Base-by-base conservation (phyloP, 2,329 filamentous ascomycete genomes). In the Colletotrichum sp. region DNA sequence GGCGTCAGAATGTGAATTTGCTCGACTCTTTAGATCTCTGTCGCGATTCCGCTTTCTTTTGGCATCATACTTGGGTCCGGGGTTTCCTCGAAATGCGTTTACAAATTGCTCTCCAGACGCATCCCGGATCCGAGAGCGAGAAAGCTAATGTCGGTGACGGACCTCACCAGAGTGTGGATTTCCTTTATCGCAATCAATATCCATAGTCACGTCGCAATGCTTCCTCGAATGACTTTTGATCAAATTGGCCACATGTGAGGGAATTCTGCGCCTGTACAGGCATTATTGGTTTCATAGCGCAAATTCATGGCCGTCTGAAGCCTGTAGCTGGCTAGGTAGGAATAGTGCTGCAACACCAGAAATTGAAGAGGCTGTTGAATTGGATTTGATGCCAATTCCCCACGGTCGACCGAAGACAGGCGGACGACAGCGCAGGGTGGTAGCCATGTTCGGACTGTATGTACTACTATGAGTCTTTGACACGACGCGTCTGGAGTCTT, bases 1-100 rank as follows among this genome's bases (percentile, higher is more conserved):
- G 4, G 18, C 9, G 0, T 4, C 9, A 12, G 18, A 49, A 49
- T 4, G 3, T n/a, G 0, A 10, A 12, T 12, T 2, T n/a, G 39
- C 39, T 49, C 39, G 9, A 49, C 18, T n/a, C 18, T 49, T n/a
- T 3, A n/a, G 1, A n/a, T 49, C 18, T n/a, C 9, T 49, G 0
- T 49, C 9, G 18, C 0, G 9, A 49, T 10, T 12, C 9, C 9
- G 39, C 1, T 49, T 49, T 49, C 5, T 49, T 49, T n/a, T 0
- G 9, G 0, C 39, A n/a, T 49, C 18, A n/a, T 44, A 10, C 5
- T 39, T 44, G 36, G 18, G 6, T 44, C 1, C 39, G 5, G 10
- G 30, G 1, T 6, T 2, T 44, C 2, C 5, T 10, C 39, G 9
- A n/a, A 49, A 7, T 49, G 36, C 8, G 0, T 39, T 39, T 5